Evolutionary conservation across 2,329 filamentous ascomycete species (phyloP).

Genomic region (Ophiostoma fasciatum): DNA sequence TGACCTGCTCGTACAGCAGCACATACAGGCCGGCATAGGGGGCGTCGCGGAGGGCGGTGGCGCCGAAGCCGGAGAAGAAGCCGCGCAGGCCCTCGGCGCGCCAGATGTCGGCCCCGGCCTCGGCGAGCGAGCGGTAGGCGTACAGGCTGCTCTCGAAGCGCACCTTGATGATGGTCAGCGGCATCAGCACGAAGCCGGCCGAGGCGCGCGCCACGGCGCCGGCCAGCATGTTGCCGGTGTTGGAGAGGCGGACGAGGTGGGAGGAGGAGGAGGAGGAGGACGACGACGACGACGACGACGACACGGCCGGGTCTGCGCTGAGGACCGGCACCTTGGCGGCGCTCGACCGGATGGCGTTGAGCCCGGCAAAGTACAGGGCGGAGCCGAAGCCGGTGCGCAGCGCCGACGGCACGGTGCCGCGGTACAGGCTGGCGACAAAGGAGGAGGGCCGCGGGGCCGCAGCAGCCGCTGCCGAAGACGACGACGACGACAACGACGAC

Average conservation of each 20-base stretch:
- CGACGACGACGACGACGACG: constrained; percentile 1
- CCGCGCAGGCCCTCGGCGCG: constrained; percentile 59
- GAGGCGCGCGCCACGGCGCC: constrained; percentile 73
- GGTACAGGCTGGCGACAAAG: constrained; percentile 58
- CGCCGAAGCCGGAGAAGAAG: constrained; percentile 88
- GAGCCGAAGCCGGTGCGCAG: constrained; percentile 85
- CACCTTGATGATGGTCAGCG: constrained; percentile 90
- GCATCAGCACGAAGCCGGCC: constrained; percentile 87
- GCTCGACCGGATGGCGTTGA: constrained; percentile 63
- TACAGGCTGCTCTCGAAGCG: constrained; percentile 87
- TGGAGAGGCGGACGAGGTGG: constrained; percentile 66
- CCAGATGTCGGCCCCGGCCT: constrained; percentile 62
- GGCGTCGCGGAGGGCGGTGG: constrained; percentile 85
- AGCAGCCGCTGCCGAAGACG: background rate
- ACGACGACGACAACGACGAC: constrained; percentile 24
- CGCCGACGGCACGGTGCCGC: constrained; percentile 84
- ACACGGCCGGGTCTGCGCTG: constrained; percentile 9
- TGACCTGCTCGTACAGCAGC: constrained; percentile 78
- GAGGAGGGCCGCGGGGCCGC: constrained; percentile 7
- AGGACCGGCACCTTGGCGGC: constrained; percentile 32
- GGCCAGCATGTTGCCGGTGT: constrained; percentile 70
- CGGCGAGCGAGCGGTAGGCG: constrained; percentile 59
- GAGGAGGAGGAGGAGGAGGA: constrained; percentile 35
- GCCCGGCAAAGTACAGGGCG: constrained; percentile 81
- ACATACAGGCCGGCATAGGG: constrained; percentile 94